phyloP scores from a whole-genome alignment of 495 filamentous ascomycete species.

The Sordaria brevicollis region DNA sequence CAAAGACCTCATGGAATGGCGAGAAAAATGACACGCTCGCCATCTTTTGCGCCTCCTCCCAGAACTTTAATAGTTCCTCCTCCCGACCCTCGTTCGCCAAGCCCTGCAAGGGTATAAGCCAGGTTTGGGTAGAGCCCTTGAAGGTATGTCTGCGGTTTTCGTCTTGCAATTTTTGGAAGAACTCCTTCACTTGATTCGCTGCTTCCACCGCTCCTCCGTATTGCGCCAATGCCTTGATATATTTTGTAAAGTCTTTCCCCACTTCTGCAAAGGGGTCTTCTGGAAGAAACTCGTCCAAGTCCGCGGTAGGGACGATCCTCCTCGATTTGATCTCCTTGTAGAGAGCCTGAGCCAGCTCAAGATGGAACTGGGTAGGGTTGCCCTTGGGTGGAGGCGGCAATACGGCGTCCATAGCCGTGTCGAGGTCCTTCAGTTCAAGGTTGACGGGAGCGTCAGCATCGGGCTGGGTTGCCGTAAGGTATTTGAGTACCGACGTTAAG shows the following conservation, averaged over 20 bases:
- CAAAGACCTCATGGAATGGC: conserved; percentile 38
- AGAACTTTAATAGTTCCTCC: conserved; percentile 36
- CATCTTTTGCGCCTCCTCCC: conserved; percentile 7
- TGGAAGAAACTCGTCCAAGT: too few relatives aligned
- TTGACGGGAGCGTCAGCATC: conserved; percentile 23
- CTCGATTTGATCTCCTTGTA: conserved; percentile 41
- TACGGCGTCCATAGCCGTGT: conserved; percentile 30
- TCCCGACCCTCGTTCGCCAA: conserved; percentile 55
- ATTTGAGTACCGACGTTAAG: conserved; percentile 44
- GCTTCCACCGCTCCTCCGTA: conserved; percentile 53
- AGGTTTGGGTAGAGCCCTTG: conserved; percentile 32
- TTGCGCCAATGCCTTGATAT: conserved; percentile 44
- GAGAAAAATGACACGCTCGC: conserved; percentile 23
- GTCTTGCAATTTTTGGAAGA: conserved; percentile 13
- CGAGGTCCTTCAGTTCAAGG: conserved; percentile 42
- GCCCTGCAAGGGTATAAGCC: conserved; percentile 52
- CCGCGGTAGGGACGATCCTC: too few relatives aligned
- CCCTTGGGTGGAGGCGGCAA: conserved; percentile 27
- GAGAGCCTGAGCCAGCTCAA: conserved; percentile 45
- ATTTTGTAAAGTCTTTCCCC: conserved; percentile 41
- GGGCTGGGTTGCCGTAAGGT: conserved; percentile 40
- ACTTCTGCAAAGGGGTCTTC: too few relatives aligned
- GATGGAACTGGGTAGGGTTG: conserved; percentile 29
- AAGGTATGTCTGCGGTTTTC: conserved; percentile 19
- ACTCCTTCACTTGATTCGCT: conserved; percentile 36